A percentile compares a stretch with the other conserved stretches of the same genome.
phyloP scores from a whole-genome alignment of 257 asterid species.

The Fraxinus excelsior region DNA sequence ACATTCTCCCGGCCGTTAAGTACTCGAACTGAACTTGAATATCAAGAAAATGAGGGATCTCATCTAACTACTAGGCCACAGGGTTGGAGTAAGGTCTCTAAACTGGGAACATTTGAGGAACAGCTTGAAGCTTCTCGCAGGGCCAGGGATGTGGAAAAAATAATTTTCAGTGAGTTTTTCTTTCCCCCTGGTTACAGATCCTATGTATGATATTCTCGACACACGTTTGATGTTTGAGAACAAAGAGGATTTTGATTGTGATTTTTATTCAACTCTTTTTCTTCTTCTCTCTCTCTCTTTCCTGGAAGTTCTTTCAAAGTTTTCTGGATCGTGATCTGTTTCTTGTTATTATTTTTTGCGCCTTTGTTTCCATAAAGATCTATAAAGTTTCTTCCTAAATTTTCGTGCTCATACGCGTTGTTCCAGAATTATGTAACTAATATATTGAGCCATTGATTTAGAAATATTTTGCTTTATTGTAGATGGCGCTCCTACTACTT shows the following conservation, averaged over 20 bases:
- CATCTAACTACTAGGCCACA: constrained; percentile 38
- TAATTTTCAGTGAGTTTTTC: constrained; percentile 74
- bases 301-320: neutral
- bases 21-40: constrained; percentile 35
- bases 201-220: constrained; percentile 8
- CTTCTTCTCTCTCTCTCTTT: neutral
- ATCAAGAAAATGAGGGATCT: constrained; percentile 44
- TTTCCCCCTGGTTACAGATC: constrained; percentile 17
- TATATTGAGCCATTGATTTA: constrained; percentile 21
- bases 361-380: neutral
- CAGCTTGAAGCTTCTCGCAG: constrained; percentile 98
- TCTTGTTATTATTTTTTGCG: neutral
- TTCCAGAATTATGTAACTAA: neutral
- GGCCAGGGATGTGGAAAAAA: constrained; percentile 86
- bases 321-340: neutral
- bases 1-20: constrained; percentile 68
- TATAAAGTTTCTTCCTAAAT: neutral
- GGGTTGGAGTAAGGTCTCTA: constrained; percentile 48
- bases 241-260: neutral
- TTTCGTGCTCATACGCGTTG: neutral
- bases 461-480: constrained; percentile 28
- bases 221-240: constrained; percentile 15
- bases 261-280: neutral
- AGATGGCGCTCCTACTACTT: constrained; percentile 94
- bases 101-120: constrained; percentile 80